These are phyloP conservation scores for Cucurbitaria berberidis DNA, from an alignment of 2,329 filamentous ascomycete species.

Conservation along the genomic window DNA sequence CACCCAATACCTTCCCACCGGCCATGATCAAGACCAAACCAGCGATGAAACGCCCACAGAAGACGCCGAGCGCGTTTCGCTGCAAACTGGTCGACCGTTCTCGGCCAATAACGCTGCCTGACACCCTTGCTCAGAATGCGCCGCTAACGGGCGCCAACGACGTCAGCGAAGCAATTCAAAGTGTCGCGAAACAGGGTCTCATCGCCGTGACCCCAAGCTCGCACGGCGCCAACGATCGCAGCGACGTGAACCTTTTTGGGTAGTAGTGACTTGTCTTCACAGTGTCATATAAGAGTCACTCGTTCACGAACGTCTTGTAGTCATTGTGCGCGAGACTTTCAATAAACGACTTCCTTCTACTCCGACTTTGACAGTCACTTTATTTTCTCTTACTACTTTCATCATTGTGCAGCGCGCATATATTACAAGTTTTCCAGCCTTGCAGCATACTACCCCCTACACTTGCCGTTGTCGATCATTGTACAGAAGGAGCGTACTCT, in stretches of 20 bases:
- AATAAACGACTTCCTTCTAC: constrained; percentile 6
- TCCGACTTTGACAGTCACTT: constrained; percentile 21
- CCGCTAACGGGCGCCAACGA: constrained; percentile 16
- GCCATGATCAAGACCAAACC: background rate
- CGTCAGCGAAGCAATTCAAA: constrained; percentile 34
- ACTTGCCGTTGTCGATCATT: constrained; percentile 35
- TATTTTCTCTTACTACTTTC: background rate
- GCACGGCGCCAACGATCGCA: constrained; percentile 21
- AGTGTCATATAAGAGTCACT: constrained; percentile 11
- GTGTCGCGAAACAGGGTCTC: constrained; percentile 26
- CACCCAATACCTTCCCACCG: background rate
- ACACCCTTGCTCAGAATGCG: background rate
- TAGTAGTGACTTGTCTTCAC: background rate
- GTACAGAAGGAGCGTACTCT: constrained; percentile 26
- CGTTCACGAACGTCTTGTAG: constrained; percentile 7
- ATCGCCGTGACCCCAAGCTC: constrained; percentile 15
- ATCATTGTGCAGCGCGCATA: constrained; percentile 3
- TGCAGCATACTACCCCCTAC: constrained; percentile 4
- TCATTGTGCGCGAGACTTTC: background rate
- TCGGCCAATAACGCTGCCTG: background rate
- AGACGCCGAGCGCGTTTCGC: background rate
- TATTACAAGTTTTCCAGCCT: constrained; percentile 10
- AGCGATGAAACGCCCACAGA: background rate
- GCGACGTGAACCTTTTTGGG: background rate
- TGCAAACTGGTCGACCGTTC: background rate